Evolutionary conservation across 148 eudicot genomes (phyloP).

Genomic region (Vaccinium vitisidaea): DNA sequence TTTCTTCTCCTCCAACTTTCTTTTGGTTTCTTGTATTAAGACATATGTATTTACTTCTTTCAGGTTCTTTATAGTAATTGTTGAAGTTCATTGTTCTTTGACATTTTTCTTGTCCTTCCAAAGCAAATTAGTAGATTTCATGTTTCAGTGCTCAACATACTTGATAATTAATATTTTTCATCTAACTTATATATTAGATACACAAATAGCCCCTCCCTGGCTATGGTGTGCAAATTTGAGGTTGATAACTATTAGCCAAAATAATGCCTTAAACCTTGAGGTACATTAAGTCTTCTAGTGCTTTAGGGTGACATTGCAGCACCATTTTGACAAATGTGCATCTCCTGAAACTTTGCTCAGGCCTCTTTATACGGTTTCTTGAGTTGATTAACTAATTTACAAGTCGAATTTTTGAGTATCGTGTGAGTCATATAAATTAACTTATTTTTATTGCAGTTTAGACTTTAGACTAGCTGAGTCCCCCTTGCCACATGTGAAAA

Average conservation of each 20-base stretch:
- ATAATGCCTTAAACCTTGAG: not conserved
- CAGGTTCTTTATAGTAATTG: not conserved
- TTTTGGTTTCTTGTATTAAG: constrained; percentile 1
- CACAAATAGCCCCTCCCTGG: not conserved
- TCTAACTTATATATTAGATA: not conserved
- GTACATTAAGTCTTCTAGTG: not conserved
- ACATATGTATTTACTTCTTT: not conserved
- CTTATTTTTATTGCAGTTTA: not conserved
- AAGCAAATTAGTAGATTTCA: not conserved
- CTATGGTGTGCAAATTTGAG: not conserved
- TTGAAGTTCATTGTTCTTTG: not conserved
- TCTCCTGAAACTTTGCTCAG: not conserved
- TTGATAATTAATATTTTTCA: not conserved
- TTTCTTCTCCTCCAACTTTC: constrained; percentile 10
- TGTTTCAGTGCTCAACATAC: not conserved
- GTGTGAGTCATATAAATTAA: not conserved
- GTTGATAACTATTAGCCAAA: not conserved
- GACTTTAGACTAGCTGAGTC: not conserved
- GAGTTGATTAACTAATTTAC: not conserved
- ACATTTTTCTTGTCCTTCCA: not conserved
- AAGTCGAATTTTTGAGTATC: not conserved
- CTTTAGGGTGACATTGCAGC: not conserved
- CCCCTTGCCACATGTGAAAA: not conserved
- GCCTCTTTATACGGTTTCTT: not conserved
- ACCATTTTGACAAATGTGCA: not conserved